A percentile compares a stretch with the other conserved stretches of the same genome.
phyloP scores from a whole-genome alignment of 202 grass and related monocot species.

The Carex sylvatica region DNA sequence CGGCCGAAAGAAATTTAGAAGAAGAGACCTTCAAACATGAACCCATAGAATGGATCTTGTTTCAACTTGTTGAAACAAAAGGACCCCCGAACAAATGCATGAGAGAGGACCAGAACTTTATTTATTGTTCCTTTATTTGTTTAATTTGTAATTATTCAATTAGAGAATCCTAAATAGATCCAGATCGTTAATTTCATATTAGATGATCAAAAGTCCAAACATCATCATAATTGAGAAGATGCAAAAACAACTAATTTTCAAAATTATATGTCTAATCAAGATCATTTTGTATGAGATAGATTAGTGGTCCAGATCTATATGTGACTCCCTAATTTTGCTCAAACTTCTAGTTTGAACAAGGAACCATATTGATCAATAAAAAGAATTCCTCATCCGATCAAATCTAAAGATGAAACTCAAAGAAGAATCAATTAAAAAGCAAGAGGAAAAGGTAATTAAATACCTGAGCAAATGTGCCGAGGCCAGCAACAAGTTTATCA shows the following conservation, averaged over 20 bases:
- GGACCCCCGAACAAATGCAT: background rate
- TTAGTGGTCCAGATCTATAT: too few relatives aligned
- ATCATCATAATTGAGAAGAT: background rate
- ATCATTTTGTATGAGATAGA: too few relatives aligned
- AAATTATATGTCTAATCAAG: background rate
- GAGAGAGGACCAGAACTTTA: background rate
- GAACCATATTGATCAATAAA: background rate
- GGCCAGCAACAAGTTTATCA: background rate
- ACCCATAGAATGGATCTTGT: background rate
- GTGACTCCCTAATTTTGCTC: background rate
- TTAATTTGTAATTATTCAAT: background rate
- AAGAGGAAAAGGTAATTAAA: background rate
- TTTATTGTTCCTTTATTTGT: background rate
- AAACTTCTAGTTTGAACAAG: background rate
- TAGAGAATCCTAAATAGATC: background rate
- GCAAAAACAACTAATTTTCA: too few relatives aligned
- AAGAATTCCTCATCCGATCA: background rate
- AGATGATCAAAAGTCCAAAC: background rate
- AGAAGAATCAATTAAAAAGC: background rate
- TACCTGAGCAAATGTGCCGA: background rate
- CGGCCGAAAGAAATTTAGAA: too few relatives aligned
- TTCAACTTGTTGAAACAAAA: background rate
- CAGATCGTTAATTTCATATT: background rate
- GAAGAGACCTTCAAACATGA: too few relatives aligned
- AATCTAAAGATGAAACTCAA: background rate